A percentile compares a stretch with the other conserved stretches of the same genome.
These are phyloP conservation scores for Entrophospora sp. DNA, from an alignment of 192 early-diverging fungal genomes.

Conservation along the genomic window DNA sequence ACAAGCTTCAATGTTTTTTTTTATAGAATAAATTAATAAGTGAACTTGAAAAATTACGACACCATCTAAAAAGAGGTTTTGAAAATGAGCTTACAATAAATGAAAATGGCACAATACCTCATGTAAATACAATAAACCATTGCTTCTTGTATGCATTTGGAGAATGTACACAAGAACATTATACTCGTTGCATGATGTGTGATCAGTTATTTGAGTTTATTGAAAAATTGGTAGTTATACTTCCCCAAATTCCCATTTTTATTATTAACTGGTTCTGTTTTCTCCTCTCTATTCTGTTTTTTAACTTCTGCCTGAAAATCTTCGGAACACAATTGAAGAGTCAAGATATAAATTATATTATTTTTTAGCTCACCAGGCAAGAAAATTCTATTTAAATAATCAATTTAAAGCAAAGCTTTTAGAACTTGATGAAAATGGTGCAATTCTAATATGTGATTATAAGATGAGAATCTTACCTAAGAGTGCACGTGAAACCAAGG, in stretches of 20 bases:
- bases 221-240: not conserved
- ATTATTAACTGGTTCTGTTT: too few relatives aligned
- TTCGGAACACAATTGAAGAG: not conserved
- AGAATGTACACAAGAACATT: not conserved
- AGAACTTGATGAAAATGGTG: not conserved
- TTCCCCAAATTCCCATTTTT: too few relatives aligned
- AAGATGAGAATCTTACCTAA: not conserved
- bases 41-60: not conserved
- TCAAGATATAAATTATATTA: not conserved
- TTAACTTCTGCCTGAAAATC: too few relatives aligned
- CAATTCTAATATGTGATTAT: not conserved
- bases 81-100: not conserved
- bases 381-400: not conserved
- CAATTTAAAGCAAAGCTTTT: not conserved
- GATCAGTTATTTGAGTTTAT: not conserved
- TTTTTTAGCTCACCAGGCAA: not conserved
- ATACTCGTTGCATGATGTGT: not conserved
- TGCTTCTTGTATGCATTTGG: not conserved
- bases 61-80: not conserved
- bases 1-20: not conserved
- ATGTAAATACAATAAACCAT: not conserved
- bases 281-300: too few relatives aligned
- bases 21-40: not conserved
- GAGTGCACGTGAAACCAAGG: not conserved
- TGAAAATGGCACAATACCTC: not conserved